Base-by-base conservation (phyloP, 2,329 filamentous ascomycete genomes). In the Paraphaeosphaeria sporulosa region DNA sequence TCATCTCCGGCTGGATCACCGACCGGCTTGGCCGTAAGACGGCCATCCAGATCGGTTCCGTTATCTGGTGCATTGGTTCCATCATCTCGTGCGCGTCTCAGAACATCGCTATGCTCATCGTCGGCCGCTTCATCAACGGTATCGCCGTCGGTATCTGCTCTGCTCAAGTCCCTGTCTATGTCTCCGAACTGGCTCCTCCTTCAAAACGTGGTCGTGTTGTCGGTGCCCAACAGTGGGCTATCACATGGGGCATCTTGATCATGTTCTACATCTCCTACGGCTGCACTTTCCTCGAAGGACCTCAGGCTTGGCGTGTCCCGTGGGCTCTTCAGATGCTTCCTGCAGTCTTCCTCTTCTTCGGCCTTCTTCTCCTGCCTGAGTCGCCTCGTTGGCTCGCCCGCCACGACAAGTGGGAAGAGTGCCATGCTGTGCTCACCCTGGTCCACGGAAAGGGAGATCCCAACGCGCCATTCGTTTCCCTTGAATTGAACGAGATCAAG, bases 81-180 rank as follows among this genome's bases (percentile, higher is more conserved):
- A 82, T 85, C 59, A 84, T 92, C 58, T 85, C 89, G 69, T 85
- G 84, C 51, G 86, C 88, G 1, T 75, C 89, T 1, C 84, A 89
- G 68, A 87, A 88, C 70, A 85, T 93, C 44, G 83, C 80, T 30
- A 92, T 93, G 89, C 83, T 94, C 19, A 87, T 91, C 61, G 85
- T 85, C 2, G 91, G 90, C 3, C 87, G 91, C 79, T 90, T 78
- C 63, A 86, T 93, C 74, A 89, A 90, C 64, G 91, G 91, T 44
- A 71, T 93, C 65, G 88, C 88, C 58, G 89, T 93, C 57, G 91
- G 91, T 61, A 92, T 93, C 67, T 87, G 87, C 64, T 89, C 86
- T 40, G 86, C 87, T 8, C 87, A 91, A 67, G 89, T 89, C 2
- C 87, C 88, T 3, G 87, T 90, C 34, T 91, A 90, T 71, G 85